Base-by-base conservation (phyloP, 345 rosid species). In the Diplotaxis tenuifolia region DNA sequence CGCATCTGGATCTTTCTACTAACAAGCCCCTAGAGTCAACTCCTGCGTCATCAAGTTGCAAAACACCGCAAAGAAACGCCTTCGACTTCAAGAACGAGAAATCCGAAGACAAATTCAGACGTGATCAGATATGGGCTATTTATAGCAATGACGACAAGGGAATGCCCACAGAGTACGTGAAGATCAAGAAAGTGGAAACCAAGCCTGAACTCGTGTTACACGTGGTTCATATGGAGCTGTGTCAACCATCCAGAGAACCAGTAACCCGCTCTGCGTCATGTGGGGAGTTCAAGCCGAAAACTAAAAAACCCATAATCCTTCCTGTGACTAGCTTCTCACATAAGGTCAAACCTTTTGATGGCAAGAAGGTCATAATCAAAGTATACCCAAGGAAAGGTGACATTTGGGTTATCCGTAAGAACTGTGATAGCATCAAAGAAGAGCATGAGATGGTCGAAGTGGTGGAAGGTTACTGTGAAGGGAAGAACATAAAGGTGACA, bases 371-470 rank as follows among this genome's bases (percentile, higher is more conserved):
- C 25, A 70, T 14, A 63, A 61, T 68, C 73, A 76, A 74, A 73
- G 75, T 87, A 62, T 79, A 68, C 47, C 90, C 92, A 15, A 83
- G 75, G 73, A 56, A 82, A 72, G 95, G 84, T 22, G 84, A 87
- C 81, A 72, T 87, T 21, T 89, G 89, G 93, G 86, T 88, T 14
- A 31, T 83, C 11, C 78, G 78, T 72, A 85, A 74, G 84, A 78
- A 57, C 54, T 55, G 80, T 72, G 76, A 72, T 50, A 47, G 75
- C 29, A 76, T 64, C n/a, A 12, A 9, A 50, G 78, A 73, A 21
- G 88, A 81, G 65, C 67, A 55, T 54, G 86, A 84, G 28, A 70
- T 86, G 52, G 87, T 85, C 6, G 83, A 86, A 74, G 86, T 88
- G 56, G 69, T 80, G 76, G 83, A 83, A 56, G 84, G 63, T 27